phyloP scores from a whole-genome alignment of 1,284 basidiomycete genomes.

The Cutaneotrichosporon cutaneum region DNA sequence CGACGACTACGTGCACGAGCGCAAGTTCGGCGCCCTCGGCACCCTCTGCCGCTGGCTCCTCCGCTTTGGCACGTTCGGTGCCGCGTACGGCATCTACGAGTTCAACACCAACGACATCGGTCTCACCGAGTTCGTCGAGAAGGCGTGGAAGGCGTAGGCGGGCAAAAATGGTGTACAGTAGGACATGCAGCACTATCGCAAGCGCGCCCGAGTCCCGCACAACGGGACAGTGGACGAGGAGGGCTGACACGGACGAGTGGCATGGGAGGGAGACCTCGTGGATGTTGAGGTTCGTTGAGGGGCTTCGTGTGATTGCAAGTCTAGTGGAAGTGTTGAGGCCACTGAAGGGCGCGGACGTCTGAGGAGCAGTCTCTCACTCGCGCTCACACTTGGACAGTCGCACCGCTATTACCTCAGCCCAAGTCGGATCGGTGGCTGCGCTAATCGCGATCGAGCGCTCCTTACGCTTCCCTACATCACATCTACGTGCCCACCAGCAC shows the following conservation, averaged over 20 bases:
- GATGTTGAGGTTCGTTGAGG: background rate
- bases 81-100: constrained; percentile 88
- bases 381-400: no score
- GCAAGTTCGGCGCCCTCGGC: constrained; percentile 85
- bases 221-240: background rate
- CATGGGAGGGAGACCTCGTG: background rate
- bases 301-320: background rate
- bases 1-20: constrained; percentile 87
- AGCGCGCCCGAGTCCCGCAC: background rate
- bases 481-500: no score
- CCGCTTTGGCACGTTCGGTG: constrained; percentile 73
- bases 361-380: no score
- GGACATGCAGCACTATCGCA: constrained; percentile 24
- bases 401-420: no score
- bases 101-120: constrained; percentile 97
- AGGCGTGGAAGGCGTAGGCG: constrained; percentile 64
- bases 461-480: no score
- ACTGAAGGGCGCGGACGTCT: no score
- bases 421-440: no score
- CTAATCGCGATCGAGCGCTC: no score
- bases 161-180: constrained; percentile 26
- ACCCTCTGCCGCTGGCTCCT: constrained; percentile 70
- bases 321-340: no score
- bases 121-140: constrained; percentile 67
- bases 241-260: background rate